phyloP scores from a whole-genome alignment of 257 asterid species.

The Plantago major region DNA sequence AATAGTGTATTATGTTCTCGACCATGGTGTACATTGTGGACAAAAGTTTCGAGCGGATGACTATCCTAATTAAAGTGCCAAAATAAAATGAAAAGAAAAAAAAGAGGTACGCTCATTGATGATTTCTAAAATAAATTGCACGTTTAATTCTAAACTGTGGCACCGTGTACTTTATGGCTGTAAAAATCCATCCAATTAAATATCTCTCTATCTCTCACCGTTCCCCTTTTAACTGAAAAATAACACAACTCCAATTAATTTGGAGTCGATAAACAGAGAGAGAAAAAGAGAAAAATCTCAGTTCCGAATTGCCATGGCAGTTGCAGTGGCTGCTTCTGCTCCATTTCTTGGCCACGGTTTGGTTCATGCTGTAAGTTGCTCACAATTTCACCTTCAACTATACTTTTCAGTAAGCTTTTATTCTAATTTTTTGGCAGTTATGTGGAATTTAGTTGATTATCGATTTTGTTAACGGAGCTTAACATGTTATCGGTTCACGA shows the following conservation, averaged over 20 bases:
- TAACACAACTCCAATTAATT: background rate
- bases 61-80: too few species aligned
- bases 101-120: too few species aligned
- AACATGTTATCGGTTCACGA: too few species aligned
- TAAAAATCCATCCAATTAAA: constrained; percentile 6
- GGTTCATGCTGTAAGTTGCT: constrained; percentile 40
- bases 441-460: background rate
- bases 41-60: too few species aligned
- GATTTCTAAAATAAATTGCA: too few species aligned
- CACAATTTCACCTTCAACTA: constrained; percentile 1
- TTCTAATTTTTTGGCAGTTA: background rate
- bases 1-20: too few species aligned
- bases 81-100: too few species aligned
- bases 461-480: constrained; percentile 1
- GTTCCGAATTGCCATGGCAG: constrained; percentile 42
- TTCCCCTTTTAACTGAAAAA: background rate
- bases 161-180: too few species aligned
- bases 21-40: too few species aligned
- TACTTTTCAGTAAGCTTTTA: background rate
- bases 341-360: constrained; percentile 55
- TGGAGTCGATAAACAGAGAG: background rate
- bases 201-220: background rate
- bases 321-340: constrained; percentile 57
- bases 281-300: constrained; percentile 13
- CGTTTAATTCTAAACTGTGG: too few species aligned